Percentiles rank a stretch among this genome's conserved stretches.
phyloP scores from a whole-genome alignment of 2,329 filamentous ascomycete species.

The Tolypocladium tundrense region DNA sequence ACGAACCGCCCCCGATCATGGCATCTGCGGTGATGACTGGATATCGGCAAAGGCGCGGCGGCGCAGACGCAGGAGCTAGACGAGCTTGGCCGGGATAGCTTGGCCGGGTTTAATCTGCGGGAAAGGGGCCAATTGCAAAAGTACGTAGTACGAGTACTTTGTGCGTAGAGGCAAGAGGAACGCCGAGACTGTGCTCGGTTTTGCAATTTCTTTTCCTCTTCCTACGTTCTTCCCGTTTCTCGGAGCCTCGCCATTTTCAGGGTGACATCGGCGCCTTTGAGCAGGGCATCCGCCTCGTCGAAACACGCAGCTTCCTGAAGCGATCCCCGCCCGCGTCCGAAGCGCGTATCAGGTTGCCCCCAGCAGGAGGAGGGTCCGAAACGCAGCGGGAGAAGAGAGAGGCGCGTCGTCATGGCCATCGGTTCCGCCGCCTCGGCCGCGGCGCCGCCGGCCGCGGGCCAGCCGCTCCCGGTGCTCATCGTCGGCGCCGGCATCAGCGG shows the following conservation, averaged over 20 bases:
- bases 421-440: neutral
- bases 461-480: conserved; percentile 18
- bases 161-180: neutral
- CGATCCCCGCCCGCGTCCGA: neutral
- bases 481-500: conserved; percentile 27
- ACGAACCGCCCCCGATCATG: neutral
- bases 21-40: neutral
- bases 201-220: neutral
- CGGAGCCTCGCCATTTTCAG: neutral
- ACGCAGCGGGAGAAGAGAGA: neutral
- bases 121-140: neutral
- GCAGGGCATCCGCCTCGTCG: neutral
- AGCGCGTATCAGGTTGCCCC: too few relatives aligned
- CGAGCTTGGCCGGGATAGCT: neutral
- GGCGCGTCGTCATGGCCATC: neutral
- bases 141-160: neutral
- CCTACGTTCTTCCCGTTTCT: neutral
- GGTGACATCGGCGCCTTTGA: neutral
- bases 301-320: neutral
- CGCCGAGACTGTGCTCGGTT: neutral
- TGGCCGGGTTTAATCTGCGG: neutral
- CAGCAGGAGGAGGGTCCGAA: too few relatives aligned
- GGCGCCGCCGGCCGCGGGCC: neutral
- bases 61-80: neutral
- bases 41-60: neutral